These are phyloP conservation scores for Hypoxylon rickii DNA, from an alignment of 495 filamentous ascomycete species.

Conservation along the genomic window DNA sequence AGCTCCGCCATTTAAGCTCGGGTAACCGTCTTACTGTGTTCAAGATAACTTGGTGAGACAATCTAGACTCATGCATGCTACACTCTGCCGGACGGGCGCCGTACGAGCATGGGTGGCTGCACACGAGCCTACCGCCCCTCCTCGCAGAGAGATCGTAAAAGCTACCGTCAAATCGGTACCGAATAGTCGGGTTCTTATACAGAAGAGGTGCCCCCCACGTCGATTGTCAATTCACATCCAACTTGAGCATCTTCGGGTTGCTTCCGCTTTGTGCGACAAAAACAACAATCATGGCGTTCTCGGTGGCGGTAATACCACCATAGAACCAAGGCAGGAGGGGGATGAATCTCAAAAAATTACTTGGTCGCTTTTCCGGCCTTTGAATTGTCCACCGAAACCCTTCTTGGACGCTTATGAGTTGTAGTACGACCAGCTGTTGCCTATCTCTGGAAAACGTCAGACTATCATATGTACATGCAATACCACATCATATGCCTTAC, in stretches of 20 bases:
- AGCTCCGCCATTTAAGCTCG: neutral
- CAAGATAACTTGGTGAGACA: conserved; percentile 17
- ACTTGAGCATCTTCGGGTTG: neutral
- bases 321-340: too few relatives aligned
- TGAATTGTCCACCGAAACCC: too few relatives aligned
- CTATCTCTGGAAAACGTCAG: neutral
- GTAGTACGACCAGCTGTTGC: neutral
- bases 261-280: too few relatives aligned
- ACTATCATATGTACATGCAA: neutral
- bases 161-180: conserved; percentile 22
- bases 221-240: neutral
- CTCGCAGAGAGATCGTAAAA: conserved; percentile 18
- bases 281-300: too few relatives aligned
- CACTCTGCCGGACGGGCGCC: conserved; percentile 12
- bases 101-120: conserved; percentile 12
- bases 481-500: neutral
- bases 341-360: too few relatives aligned
- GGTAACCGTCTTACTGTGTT: neutral
- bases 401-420: neutral
- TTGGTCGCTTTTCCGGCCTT: too few relatives aligned
- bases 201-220: conserved; percentile 4
- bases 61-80: conserved; percentile 3
- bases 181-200: conserved; percentile 23
- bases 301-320: too few relatives aligned
- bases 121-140: conserved; percentile 19